Conservation (phyloP, 176 grass and related monocot genomes). For the Rhynchospora pubera region DNA sequence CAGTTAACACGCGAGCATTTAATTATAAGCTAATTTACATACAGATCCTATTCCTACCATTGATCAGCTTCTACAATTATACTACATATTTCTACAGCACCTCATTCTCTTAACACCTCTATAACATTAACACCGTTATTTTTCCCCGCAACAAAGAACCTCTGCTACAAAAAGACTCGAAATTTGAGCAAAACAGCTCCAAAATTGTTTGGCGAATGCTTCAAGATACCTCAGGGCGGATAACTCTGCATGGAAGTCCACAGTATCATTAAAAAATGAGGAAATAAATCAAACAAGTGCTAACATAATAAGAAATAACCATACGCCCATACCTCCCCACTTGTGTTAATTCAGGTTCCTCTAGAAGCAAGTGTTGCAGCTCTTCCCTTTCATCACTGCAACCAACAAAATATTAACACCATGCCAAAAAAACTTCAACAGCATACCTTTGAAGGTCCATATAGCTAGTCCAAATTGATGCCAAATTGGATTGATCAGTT, state of each 20-base stretch:
- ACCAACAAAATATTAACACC: neutral
- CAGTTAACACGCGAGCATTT: neutral
- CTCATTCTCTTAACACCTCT: conserved; percentile 2
- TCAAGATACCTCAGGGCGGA: conserved; percentile 30
- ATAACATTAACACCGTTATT: neutral
- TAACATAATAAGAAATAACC: conserved; percentile 13
- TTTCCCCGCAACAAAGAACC: neutral
- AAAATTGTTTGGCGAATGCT: conserved; percentile 15
- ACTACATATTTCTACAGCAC: neutral
- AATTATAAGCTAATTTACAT: conserved; percentile 4
- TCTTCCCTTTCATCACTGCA: conserved; percentile 35
- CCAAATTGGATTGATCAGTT: neutral
- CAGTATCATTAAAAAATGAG: conserved; percentile 14
- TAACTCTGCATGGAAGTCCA: conserved; percentile 35
- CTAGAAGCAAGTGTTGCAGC: conserved; percentile 72
- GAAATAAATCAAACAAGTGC: neutral
- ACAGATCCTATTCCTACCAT: neutral
- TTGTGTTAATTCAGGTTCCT: conserved; percentile 66
- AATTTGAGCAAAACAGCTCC: neutral
- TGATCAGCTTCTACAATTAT: conserved; percentile 6
- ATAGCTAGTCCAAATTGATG: neutral
- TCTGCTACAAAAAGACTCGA: neutral
- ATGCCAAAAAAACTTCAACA: neutral
- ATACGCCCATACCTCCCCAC: conserved; percentile 61
- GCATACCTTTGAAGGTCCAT: neutral